Base-by-base conservation (phyloP, 129 eudicot species). In the Sambucus nigra region DNA sequence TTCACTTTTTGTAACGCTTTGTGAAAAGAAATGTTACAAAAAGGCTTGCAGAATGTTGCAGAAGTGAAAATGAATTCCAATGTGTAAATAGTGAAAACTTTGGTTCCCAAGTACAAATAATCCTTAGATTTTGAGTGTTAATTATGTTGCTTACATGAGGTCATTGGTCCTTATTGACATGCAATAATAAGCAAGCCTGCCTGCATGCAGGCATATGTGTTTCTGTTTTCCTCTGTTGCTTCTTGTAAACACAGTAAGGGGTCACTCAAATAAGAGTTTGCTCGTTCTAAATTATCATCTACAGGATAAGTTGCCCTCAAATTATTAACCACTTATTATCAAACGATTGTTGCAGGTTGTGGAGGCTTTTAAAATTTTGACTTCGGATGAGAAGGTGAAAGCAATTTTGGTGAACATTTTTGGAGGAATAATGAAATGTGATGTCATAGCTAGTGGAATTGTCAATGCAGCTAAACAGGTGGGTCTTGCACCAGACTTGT, bases 391-490 rank as follows among this genome's bases (percentile, higher is more conserved):
- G 22, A 89, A 86, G 71, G 98, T 89, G 55, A 89, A 89, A 69
- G 98, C 88, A 10, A 89, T 85, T 71, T 61, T 89, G 80, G 98
- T 89, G 42, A 89, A 89, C 68, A 89, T 89, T 28, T 89, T 89
- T 68, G 98, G 98, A 57, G 98, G 98, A 69, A 89, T 89, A 17
- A 89, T 89, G 98, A 85, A 89, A 72, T 89, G 98, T 50, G 98
- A 89, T 39, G 98, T 89, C 3, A 84, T 85, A 60, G 98, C 98
- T 44, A 81, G 95, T 67, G 98, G 98, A 40, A 89, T 89, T 62
- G 98, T 89, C 59, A 89, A 89, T 57, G 98, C 95, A 71, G 98
- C 95, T 50, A 89, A 89, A 65, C 88, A 76, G 65, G 98, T 89
- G 41, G 62, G 73, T 65, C 24, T 31, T 46, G n/a, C 46, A 25